phyloP scores from a whole-genome alignment of 345 rosid species.

The Rhodamnia rubescens region DNA sequence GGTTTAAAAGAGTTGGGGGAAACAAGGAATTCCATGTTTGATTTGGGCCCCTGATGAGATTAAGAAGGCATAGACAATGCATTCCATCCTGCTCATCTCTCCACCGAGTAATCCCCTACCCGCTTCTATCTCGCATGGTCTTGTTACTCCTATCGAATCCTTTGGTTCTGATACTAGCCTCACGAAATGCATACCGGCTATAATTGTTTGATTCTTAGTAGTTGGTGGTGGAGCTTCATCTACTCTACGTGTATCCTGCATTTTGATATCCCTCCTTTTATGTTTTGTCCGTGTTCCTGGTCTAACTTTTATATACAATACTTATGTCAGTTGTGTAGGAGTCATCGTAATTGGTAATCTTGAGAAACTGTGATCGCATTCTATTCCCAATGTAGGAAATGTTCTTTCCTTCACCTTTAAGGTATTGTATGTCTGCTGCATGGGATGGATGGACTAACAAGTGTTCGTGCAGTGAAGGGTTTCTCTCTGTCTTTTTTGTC shows the following conservation, averaged over 20 bases:
- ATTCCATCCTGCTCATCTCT: slow-evolving; percentile 52
- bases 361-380: background rate
- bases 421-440: background rate
- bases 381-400: background rate
- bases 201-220: background rate
- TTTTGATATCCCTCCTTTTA: background rate
- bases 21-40: slow-evolving; percentile 15
- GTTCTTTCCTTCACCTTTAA: background rate
- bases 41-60: slow-evolving; percentile 33
- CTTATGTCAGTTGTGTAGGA: background rate
- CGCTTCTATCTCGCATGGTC: background rate
- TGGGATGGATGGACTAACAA: background rate
- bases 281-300: background rate
- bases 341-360: background rate
- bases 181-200: background rate
- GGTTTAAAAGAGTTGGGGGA: slow-evolving; percentile 21
- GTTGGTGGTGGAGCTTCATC: background rate
- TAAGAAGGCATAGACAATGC: slow-evolving; percentile 39
- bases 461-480: background rate
- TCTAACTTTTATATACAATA: background rate
- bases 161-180: background rate
- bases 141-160: background rate
- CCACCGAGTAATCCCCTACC: slow-evolving; percentile 25
- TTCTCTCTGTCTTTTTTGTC: background rate
- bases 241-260: background rate